Base-by-base conservation (phyloP, 192 early-diverging fungal genomes). In the Allomyces javanicus region DNA sequence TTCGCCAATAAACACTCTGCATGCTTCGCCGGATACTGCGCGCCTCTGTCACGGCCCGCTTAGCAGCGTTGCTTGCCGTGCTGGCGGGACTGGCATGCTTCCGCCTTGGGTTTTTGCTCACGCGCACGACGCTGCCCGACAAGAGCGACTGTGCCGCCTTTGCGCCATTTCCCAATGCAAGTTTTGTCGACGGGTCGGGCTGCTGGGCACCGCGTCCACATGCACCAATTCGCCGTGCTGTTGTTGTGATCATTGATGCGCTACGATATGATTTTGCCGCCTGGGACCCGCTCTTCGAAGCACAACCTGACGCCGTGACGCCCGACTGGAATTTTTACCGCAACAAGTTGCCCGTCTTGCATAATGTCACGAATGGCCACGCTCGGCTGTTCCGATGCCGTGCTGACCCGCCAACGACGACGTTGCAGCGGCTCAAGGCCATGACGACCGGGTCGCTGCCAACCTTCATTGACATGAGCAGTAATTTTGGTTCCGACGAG, bases 101-200 rank as follows among this genome's bases (percentile, higher is more conserved):
- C 71, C 67, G 83, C 10, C 75, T 78, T 58, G 88, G 88, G 5
- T 90, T 90, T 65, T 70, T 90, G 45, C 75, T 90, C 9, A 80
- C 85, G 7, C 78, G 88, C 24, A 81, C 82, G 67, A 78, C 81
- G 0, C 75, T 88, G 19, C 71, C 77, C 26, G 73, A 81, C 69
- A 75, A 72, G 58, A 83, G 81, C 33, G 67, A 71, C 33, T 71
- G 76, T 45, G 50, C 65, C 1, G 63, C 43, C 4, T 66, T 72
- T 23, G 72, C 72, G 4, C 26, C 22, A 27, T 14, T 12, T 64
- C n/a, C 24, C 33, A 24, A 11, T 21, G 66, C 14, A 10, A 12
- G 26, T 23, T 71, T 64, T 63, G 14, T 22, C 14, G 26, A 24
- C 24, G 33, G n/a, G 4, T 1, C 45, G 1, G 24, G 22, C 9